These are phyloP conservation scores for Taiwanofungus camphoratus DNA, from an alignment of 1,284 basidiomycete species.

Conservation along the genomic window DNA sequence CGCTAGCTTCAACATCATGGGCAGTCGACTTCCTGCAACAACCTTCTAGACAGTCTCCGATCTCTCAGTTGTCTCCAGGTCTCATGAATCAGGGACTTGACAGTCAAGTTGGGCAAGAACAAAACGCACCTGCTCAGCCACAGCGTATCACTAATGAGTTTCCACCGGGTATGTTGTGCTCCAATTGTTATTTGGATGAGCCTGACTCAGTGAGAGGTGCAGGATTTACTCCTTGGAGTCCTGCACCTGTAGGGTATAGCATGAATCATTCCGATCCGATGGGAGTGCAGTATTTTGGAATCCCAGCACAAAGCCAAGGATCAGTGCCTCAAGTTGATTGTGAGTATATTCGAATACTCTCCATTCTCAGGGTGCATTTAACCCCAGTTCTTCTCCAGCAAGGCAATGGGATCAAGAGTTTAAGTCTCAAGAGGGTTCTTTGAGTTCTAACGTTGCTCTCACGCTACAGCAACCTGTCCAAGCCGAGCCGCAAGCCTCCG, in stretches of 20 bases:
- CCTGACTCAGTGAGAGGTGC: too few species aligned
- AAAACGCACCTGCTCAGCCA: background rate
- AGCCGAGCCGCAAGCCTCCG: conserved; percentile 16
- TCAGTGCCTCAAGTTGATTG: background rate
- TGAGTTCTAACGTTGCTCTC: conserved; percentile 11
- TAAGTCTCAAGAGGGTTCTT: conserved; percentile 43
- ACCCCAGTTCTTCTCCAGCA: background rate
- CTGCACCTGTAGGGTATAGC: background rate
- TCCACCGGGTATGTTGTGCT: too few species aligned
- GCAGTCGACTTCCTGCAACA: conserved; percentile 55
- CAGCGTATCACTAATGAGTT: background rate
- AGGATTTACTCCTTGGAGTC: background rate
- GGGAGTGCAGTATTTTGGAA: background rate
- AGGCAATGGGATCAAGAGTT: conserved; percentile 61
- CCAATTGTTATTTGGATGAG: too few species aligned
- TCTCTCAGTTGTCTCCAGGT: conserved; percentile 4
- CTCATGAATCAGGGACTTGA: conserved; percentile 8
- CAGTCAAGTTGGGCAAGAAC: conserved; percentile 8
- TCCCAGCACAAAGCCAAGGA: background rate
- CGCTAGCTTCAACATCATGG: conserved; percentile 38
- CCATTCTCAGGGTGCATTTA: background rate
- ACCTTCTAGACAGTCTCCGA: conserved; percentile 14
- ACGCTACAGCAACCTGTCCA: conserved; percentile 7
- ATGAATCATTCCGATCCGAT: background rate
- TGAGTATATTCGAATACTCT: background rate